Evolutionary conservation across 208 protist genomes (phyloP).

Genomic region (Zelonia costaricensis): DNA sequence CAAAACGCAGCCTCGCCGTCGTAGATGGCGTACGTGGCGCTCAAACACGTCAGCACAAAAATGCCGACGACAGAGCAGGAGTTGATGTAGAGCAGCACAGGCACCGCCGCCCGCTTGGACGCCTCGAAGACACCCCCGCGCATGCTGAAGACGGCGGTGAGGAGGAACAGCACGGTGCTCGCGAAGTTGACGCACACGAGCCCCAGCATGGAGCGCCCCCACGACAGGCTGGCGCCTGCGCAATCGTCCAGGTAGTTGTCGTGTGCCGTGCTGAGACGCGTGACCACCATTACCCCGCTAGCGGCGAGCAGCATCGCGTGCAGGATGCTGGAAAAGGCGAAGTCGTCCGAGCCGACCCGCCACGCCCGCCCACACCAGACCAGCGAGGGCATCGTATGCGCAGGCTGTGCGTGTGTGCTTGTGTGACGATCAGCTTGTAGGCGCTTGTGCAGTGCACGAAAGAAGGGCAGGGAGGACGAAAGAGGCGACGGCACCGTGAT

Average conservation of each 20-base stretch:
- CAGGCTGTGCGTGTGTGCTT: not conserved
- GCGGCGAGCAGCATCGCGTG: conserved; percentile 36
- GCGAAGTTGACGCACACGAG: conserved; percentile 40
- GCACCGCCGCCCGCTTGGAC: conserved; percentile 57
- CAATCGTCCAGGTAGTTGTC: conserved; percentile 21
- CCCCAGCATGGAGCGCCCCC: conserved; percentile 28
- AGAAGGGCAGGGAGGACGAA: no score
- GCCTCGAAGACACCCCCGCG: conserved; percentile 73
- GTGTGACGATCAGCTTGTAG: no score
- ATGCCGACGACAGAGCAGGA: conserved; percentile 18
- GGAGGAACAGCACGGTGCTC: conserved; percentile 35
- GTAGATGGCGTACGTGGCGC: conserved; percentile 42
- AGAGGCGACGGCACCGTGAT: no score
- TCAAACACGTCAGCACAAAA: conserved; percentile 32
- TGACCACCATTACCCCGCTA: conserved; percentile 20
- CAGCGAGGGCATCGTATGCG: conserved; percentile 79
- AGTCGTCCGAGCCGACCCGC: conserved; percentile 77
- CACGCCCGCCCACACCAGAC: conserved; percentile 74
- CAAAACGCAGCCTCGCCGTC: conserved; percentile 34
- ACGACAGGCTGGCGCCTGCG: not conserved
- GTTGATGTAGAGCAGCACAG: conserved; percentile 59
- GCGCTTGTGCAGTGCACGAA: no score
- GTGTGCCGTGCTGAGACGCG: conserved; percentile 7
- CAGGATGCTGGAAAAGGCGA: conserved; percentile 59
- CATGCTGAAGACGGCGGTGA: conserved; percentile 42